phyloP scores from a whole-genome alignment of 495 filamentous ascomycete genomes.

The Usnea hakonensis region DNA sequence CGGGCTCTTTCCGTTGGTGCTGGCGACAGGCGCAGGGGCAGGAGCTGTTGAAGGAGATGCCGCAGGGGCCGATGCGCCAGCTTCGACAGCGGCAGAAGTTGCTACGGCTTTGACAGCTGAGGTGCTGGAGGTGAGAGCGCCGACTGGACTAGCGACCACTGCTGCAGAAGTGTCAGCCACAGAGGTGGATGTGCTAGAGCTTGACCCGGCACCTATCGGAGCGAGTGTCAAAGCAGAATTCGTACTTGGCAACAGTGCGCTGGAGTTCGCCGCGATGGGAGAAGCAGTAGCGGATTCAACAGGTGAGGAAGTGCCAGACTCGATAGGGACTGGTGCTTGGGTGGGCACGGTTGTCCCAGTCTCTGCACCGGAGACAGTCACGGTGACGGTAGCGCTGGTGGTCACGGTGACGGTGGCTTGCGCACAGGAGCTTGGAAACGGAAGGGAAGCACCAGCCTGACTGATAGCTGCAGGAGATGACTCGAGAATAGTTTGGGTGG shows the following conservation, averaged over 20 bases:
- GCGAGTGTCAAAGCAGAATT: neutral
- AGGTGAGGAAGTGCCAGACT: neutral
- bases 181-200: neutral
- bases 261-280: neutral
- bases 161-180: neutral
- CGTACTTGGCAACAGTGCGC: neutral
- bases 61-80: neutral
- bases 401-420: conserved; percentile 12
- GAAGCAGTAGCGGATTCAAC: conserved; percentile 3
- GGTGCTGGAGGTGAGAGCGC: neutral
- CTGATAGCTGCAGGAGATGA: neutral
- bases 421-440: neutral
- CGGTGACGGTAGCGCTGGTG: conserved; percentile 14
- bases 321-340: conserved; percentile 5
- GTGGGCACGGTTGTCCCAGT: neutral
- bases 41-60: neutral
- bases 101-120: neutral
- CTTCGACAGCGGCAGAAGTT: neutral
- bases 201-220: neutral
- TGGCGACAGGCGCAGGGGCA: neutral
- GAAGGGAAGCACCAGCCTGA: conserved; percentile 1
- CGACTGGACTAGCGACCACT: neutral
- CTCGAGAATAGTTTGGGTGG: neutral
- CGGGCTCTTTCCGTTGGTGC: conserved; percentile 1
- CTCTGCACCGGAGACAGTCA: conserved; percentile 1